These are phyloP conservation scores for Fonsecaea nubica DNA, from an alignment of 2,329 filamentous ascomycete genomes.

Conservation along the genomic window DNA sequence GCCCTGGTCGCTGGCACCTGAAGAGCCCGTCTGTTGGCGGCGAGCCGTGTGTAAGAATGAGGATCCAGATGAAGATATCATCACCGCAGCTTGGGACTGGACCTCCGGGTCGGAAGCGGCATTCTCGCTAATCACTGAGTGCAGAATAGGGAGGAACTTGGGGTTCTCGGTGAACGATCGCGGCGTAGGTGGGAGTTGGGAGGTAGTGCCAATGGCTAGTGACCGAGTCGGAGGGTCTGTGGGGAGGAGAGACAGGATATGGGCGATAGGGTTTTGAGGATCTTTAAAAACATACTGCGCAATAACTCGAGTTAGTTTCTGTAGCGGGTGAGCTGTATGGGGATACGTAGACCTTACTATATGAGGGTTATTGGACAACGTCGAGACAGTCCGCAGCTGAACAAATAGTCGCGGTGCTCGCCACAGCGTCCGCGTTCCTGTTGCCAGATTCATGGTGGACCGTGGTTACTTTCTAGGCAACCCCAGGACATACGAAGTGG, in stretches of 20 bases:
- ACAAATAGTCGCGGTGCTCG: constrained; percentile 14
- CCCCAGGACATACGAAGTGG: background rate
- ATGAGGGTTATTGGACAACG: constrained; percentile 34
- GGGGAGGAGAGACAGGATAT: constrained; percentile 63
- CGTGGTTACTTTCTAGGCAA: background rate
- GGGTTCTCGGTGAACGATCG: constrained; percentile 63
- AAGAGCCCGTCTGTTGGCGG: constrained; percentile 56
- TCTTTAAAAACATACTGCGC: constrained; percentile 45
- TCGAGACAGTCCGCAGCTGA: constrained; percentile 31
- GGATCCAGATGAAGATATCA: constrained; percentile 62
- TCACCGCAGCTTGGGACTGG: constrained; percentile 64
- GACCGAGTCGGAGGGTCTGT: constrained; percentile 60
- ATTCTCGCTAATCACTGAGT: constrained; percentile 61
- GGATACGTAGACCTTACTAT: constrained; percentile 24
- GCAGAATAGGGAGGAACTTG: constrained; percentile 62
- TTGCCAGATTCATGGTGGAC: constrained; percentile 15
- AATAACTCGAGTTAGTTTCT: background rate
- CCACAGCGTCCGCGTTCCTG: constrained; percentile 14
- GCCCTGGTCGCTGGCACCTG: constrained; percentile 65
- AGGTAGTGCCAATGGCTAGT: constrained; percentile 61
- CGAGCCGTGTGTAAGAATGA: constrained; percentile 44
- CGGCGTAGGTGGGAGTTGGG: constrained; percentile 61
- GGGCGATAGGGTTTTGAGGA: constrained; percentile 46
- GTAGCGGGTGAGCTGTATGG: background rate
- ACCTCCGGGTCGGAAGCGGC: constrained; percentile 64